A percentile compares a stretch with the other conserved stretches of the same genome.
Conservation (phyloP, 352 stramenopile species). For the Globisporangium nodosum region DNA sequence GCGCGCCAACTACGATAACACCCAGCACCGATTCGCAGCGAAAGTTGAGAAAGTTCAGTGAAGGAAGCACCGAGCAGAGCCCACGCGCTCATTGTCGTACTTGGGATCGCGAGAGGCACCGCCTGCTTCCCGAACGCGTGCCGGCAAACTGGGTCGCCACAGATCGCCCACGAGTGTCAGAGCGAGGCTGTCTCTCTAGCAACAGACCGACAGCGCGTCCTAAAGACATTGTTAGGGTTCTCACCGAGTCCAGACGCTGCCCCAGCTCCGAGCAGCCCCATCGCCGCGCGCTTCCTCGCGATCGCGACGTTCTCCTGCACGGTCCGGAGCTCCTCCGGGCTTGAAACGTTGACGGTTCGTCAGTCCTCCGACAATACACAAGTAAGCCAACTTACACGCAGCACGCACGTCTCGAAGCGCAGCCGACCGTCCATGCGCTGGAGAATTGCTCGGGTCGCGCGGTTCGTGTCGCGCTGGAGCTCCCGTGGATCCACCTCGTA, state of each 20-base stretch:
- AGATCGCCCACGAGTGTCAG: no score
- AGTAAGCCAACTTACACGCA: neutral
- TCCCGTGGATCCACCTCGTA: constrained; percentile 4
- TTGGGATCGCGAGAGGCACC: no score
- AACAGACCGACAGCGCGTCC: no score
- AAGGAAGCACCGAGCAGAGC: no score
- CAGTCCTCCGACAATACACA: neutral
- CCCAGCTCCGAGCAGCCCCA: neutral
- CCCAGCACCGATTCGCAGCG: no score
- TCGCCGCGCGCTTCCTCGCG: neutral
- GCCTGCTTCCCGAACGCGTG: no score
- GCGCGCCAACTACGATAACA: no score
- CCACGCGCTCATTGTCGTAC: no score
- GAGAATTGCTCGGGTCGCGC: constrained; percentile 4
- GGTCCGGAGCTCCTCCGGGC: neutral
- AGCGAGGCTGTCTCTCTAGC: no score
- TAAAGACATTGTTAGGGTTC: no score
- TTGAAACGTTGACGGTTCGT: neutral
- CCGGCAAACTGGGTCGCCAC: no score
- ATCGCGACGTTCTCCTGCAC: constrained; percentile 8
- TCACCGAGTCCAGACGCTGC: constrained; percentile 2
- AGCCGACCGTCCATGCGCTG: constrained; percentile 6
- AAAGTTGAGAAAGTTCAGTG: no score
- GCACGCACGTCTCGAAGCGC: constrained; percentile 4
- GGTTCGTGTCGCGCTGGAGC: constrained; percentile 3